phyloP scores from a whole-genome alignment of 306 rosid genomes.

The Quercus cerris region DNA sequence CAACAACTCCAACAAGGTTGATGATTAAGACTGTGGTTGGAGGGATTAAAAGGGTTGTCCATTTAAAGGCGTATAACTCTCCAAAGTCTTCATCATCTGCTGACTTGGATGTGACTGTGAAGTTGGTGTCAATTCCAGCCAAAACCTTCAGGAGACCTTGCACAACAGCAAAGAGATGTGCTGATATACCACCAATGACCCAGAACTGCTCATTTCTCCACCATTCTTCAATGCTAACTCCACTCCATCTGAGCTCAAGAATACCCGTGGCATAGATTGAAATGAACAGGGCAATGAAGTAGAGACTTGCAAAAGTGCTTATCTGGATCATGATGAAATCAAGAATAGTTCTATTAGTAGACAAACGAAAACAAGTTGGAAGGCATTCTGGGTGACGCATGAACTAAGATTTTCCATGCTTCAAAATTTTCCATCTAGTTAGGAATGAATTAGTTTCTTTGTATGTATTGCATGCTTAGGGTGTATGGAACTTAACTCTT shows the following conservation, averaged over 20 bases:
- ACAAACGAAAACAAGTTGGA: not conserved
- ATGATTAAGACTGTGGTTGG: constrained; percentile 89
- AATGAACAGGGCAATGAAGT: constrained; percentile 73
- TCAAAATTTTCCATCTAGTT: not conserved
- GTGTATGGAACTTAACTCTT: not conserved
- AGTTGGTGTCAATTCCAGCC: constrained; percentile 89
- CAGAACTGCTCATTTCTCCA: constrained; percentile 99
- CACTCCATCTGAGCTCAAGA: constrained; percentile 97
- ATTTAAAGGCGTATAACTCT: constrained; percentile 72
- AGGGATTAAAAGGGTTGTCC: constrained; percentile 95
- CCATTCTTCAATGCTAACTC: constrained; percentile 98
- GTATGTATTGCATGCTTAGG: not conserved
- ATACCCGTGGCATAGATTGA: constrained; percentile 87
- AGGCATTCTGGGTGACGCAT: not conserved
- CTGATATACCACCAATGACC: constrained; percentile 98
- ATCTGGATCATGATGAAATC: constrained; percentile 54
- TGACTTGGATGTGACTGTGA: constrained; percentile 90
- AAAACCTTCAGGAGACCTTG: constrained; percentile 91
- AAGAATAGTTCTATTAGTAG: constrained; percentile 17
- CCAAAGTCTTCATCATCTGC: constrained; percentile 88
- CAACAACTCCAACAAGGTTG: constrained; percentile 91
- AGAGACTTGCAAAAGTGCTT: constrained; percentile 86
- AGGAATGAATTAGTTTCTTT: constrained; percentile 4
- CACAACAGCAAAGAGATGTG: constrained; percentile 81
- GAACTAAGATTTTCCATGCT: not conserved